A percentile compares a stretch with the other conserved stretches of the same genome.
Conservation (phyloP, 2,329 filamentous ascomycete genomes). For the Arthrobotrys pseudoclavata region DNA sequence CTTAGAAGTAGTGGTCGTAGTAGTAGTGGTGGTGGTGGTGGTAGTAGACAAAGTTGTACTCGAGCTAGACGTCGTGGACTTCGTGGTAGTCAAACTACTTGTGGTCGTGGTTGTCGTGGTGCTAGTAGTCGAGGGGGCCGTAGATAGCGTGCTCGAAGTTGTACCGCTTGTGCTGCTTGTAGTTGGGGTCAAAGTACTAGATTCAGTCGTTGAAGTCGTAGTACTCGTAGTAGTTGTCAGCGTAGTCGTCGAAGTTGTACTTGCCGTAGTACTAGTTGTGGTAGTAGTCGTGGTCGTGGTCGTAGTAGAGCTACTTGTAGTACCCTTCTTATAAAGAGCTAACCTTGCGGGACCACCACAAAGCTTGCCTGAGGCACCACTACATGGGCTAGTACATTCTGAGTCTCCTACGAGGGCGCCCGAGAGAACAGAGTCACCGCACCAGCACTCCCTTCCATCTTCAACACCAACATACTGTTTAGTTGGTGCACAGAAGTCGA, state of each 20-base stretch:
- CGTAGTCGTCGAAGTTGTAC: neutral
- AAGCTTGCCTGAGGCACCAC: slow-evolving; percentile 59
- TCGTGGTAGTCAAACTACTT: slow-evolving; percentile 4
- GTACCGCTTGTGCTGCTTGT: slow-evolving; percentile 9
- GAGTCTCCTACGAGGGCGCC: slow-evolving; percentile 16
- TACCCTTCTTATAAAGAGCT: slow-evolving; percentile 61
- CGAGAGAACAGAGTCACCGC: slow-evolving; percentile 21
- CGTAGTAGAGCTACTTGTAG: neutral
- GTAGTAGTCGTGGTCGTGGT: slow-evolving; percentile 13
- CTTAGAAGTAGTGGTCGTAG: neutral
- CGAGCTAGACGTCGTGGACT: neutral
- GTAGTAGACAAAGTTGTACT: slow-evolving; percentile 7
- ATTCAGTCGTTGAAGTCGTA: slow-evolving; percentile 6
- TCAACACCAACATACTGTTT: slow-evolving; percentile 73
- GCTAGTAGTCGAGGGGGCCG: slow-evolving; percentile 1
- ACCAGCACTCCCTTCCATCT: slow-evolving; percentile 72
- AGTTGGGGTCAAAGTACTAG: slow-evolving; percentile 7
- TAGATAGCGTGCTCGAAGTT: neutral
- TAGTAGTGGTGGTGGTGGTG: neutral
- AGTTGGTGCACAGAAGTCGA: slow-evolving; percentile 70
- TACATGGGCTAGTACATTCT: slow-evolving; percentile 62
- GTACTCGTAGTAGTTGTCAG: slow-evolving; percentile 4
- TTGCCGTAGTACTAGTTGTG: slow-evolving; percentile 6
- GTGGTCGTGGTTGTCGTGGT: neutral
- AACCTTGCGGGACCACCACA: slow-evolving; percentile 62